Evolutionary conservation across 352 stramenopile genomes (phyloP).

Genomic region (Globisporangium cylindrosporum): DNA sequence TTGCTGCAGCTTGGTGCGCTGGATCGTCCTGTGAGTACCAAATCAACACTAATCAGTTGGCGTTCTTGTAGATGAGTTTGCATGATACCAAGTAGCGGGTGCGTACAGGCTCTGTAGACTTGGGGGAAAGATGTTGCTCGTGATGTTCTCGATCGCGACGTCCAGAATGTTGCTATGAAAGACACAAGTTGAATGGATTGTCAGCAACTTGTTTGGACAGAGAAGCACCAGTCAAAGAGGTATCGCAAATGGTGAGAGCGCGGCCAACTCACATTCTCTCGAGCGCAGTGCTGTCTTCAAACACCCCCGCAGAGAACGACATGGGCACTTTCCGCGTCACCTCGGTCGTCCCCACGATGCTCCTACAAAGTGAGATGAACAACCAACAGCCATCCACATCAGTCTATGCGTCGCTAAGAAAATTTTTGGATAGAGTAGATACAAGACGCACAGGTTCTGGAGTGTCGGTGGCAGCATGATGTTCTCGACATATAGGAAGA

Average conservation of each 20-base stretch:
- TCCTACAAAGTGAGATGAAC: conserved; percentile 21
- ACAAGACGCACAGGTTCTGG: conserved; percentile 52
- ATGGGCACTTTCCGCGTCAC: conserved; percentile 56
- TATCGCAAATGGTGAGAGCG: neutral
- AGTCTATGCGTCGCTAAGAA: neutral
- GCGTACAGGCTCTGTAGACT: conserved; percentile 56
- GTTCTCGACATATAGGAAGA: conserved; percentile 57
- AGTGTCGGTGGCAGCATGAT: conserved; percentile 48
- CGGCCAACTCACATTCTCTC: conserved; percentile 40
- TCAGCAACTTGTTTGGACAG: neutral
- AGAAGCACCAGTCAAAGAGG: neutral
- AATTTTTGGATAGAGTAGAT: neutral
- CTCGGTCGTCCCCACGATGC: conserved; percentile 52
- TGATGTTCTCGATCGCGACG: conserved; percentile 57
- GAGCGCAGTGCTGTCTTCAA: conserved; percentile 39
- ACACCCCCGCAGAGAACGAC: conserved; percentile 47
- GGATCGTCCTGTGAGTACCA: conserved; percentile 43
- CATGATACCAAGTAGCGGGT: neutral
- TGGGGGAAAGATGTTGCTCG: conserved; percentile 60
- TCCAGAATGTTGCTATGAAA: conserved; percentile 47
- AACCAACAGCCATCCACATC: neutral
- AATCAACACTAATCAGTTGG: neutral
- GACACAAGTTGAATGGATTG: neutral
- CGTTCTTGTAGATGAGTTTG: neutral
- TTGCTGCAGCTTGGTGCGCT: conserved; percentile 48